Percentiles rank a stretch among this genome's conserved stretches.
These are phyloP conservation scores for Pelagophyceae sp. DNA, from an alignment of 352 stramenopile species.

Conservation along the genomic window DNA sequence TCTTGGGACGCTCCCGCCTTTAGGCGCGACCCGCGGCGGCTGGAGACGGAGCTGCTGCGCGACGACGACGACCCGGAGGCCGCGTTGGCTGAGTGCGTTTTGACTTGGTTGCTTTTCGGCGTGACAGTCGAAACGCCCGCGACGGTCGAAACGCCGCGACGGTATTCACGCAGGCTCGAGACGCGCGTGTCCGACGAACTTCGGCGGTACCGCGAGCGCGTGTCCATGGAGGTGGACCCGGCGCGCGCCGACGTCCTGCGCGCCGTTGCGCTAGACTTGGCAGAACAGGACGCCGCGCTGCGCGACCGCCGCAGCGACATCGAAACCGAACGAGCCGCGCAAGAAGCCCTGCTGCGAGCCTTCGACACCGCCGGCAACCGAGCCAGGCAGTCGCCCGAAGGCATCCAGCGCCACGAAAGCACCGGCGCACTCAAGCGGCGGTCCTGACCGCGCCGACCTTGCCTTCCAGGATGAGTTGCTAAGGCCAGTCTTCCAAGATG, in stretches of 20 bases:
- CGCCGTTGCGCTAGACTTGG: slow-evolving; percentile 18
- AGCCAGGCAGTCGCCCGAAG: no score
- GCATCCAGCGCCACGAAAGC: no score
- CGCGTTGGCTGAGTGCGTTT: slow-evolving; percentile 9
- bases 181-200: slow-evolving; percentile 23
- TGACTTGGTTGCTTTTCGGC: no score
- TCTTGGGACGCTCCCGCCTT: no score
- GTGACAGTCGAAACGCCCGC: no score
- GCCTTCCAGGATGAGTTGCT: no score
- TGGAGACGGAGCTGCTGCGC: neutral
- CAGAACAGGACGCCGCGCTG: slow-evolving; percentile 16
- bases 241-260: slow-evolving; percentile 14
- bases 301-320: slow-evolving; percentile 12
- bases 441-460: no score
- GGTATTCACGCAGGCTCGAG: no score
- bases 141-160: no score
- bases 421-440: no score
- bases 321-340: slow-evolving; percentile 20
- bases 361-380: neutral
- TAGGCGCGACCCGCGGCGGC: neutral
- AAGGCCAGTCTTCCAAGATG: no score
- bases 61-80: neutral
- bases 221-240: slow-evolving; percentile 14
- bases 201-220: slow-evolving; percentile 21
- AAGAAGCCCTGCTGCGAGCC: slow-evolving; percentile 22